A percentile compares a stretch with the other conserved stretches of the same genome.
phyloP scores from a whole-genome alignment of 1,284 basidiomycete species.

The Amylostereum areolatum region DNA sequence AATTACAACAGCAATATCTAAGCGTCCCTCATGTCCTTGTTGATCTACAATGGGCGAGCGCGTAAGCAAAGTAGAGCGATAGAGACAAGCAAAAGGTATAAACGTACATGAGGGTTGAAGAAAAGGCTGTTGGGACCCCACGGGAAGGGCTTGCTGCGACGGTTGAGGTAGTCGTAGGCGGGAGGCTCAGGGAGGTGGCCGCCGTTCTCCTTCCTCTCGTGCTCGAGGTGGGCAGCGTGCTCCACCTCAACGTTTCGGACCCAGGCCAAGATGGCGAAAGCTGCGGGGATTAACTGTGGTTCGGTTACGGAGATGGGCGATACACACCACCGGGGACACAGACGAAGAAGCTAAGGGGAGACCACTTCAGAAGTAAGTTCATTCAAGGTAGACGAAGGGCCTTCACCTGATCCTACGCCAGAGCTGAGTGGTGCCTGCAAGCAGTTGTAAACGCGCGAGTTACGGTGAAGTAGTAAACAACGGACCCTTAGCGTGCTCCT shows the following conservation, averaged over 20 bases:
- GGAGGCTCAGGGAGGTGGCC: conserved; percentile 70
- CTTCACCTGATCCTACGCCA: conserved; percentile 81
- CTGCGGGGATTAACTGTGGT: conserved; percentile 6
- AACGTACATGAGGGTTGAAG: conserved; percentile 67
- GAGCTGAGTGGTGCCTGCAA: conserved; percentile 63
- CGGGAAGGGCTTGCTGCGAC: conserved; percentile 69
- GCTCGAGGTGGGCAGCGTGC: conserved; percentile 67
- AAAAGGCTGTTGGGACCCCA: conserved; percentile 81
- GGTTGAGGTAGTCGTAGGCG: conserved; percentile 73
- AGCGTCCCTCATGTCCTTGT: conserved; percentile 52
- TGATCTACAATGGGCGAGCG: conserved; percentile 32
- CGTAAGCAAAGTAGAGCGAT: neutral
- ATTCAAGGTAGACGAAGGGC: too few species aligned
- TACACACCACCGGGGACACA: conserved; percentile 68
- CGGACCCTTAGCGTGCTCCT: conserved; percentile 64
- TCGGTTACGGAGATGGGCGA: neutral
- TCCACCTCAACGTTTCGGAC: conserved; percentile 73
- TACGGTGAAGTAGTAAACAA: conserved; percentile 8
- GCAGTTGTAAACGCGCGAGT: conserved; percentile 4
- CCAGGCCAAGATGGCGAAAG: conserved; percentile 54
- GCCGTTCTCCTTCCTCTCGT: conserved; percentile 69
- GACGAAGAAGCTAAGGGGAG: conserved; percentile 55
- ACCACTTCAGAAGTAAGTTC: too few species aligned
- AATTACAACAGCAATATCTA: conserved; percentile 24
- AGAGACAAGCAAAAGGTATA: neutral